Percentiles rank a stretch among this genome's conserved stretches.
phyloP scores from a whole-genome alignment of 192 early-diverging fungal genomes.

The Linnemannia hyalina region DNA sequence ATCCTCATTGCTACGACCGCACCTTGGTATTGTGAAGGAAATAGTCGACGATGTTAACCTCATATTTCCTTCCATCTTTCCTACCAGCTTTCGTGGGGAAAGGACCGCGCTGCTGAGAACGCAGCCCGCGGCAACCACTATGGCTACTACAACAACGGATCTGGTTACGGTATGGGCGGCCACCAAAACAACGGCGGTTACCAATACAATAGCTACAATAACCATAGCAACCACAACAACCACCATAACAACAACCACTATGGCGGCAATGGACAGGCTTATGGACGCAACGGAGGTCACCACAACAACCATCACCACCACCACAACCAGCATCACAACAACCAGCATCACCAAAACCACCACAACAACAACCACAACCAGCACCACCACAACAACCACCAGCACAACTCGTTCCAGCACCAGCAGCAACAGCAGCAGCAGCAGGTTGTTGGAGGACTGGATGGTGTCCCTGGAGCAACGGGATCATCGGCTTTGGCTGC shows the following conservation, averaged over 20 bases:
- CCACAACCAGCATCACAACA: conserved; percentile 47
- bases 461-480: conserved; percentile 36
- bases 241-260: conserved; percentile 36
- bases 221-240: conserved; percentile 36
- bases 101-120: conserved; percentile 75
- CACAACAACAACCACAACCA: conserved; percentile 34
- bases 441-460: conserved; percentile 28
- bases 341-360: conserved; percentile 25
- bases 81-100: conserved; percentile 82
- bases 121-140: conserved; percentile 52
- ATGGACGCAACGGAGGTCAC: conserved; percentile 38
- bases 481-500: conserved; percentile 52
- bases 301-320: conserved; percentile 61
- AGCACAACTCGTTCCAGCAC: conserved; percentile 19
- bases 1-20: background rate
- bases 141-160: conserved; percentile 54
- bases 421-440: conserved; percentile 25
- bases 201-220: conserved; percentile 46
- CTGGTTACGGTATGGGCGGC: conserved; percentile 45
- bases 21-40: background rate
- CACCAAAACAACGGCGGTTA: conserved; percentile 56
- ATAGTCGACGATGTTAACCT: background rate
- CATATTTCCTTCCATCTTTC: background rate
- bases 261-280: conserved; percentile 47
- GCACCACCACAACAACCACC: conserved; percentile 30